Evolutionary conservation across 768 basidiomycete species (phyloP).

Genomic region (Crucibulum laeve): DNA sequence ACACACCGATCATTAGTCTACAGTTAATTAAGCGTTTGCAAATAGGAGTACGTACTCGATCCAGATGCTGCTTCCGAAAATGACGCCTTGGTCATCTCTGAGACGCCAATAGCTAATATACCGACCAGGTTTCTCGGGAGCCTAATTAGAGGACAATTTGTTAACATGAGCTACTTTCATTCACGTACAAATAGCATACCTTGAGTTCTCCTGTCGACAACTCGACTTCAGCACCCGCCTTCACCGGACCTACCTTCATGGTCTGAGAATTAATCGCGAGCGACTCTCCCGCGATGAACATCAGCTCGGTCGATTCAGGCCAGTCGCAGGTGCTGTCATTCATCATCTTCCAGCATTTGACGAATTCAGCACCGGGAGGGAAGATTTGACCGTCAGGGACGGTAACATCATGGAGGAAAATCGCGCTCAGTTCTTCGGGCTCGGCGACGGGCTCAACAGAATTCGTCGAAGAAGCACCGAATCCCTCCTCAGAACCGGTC

Average conservation of each 20-base stretch:
- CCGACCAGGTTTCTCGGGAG: conserved; percentile 67
- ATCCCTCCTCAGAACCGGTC: conserved; percentile 8
- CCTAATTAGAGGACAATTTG: conserved; percentile 28
- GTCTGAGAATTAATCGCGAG: conserved; percentile 33
- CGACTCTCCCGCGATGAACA: conserved; percentile 68
- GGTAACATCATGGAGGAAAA: conserved; percentile 63
- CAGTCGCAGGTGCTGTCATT: conserved; percentile 64
- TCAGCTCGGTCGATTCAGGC: conserved; percentile 65
- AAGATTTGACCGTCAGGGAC: conserved; percentile 73
- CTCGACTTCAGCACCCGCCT: conserved; percentile 55
- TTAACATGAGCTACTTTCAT: not conserved
- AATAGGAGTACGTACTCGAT: conserved; percentile 54
- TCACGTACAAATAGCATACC: conserved; percentile 26
- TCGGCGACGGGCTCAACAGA: not conserved
- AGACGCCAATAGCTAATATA: conserved; percentile 80
- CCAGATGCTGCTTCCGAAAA: conserved; percentile 77
- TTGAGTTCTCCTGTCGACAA: conserved; percentile 75
- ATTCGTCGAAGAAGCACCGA: conserved; percentile 8
- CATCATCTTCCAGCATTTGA: conserved; percentile 75
- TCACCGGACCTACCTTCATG: conserved; percentile 52
- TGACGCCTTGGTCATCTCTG: conserved; percentile 47
- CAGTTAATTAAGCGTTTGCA: not conserved
- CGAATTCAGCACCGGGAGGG: conserved; percentile 81
- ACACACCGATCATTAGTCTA: conserved; percentile 4
- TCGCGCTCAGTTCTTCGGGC: conserved; percentile 38